Evolutionary conservation across 495 filamentous ascomycete species (phyloP).

Genomic region (Penicillium argentinense): DNA sequence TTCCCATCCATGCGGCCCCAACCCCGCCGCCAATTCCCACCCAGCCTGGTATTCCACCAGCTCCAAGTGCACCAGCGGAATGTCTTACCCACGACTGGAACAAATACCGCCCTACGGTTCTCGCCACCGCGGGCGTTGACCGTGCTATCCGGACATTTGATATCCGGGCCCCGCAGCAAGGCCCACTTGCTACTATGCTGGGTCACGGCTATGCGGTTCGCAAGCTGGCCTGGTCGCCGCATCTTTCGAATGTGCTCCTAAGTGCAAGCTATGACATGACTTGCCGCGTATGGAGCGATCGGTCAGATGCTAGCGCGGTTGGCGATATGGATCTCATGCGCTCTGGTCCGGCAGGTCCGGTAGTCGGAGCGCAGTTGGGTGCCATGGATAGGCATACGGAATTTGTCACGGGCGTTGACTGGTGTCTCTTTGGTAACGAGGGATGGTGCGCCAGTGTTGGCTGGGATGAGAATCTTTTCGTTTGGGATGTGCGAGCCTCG

Average conservation of each 20-base stretch:
- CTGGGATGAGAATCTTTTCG: slow-evolving; percentile 87
- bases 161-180: slow-evolving; percentile 68
- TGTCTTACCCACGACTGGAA: slow-evolving; percentile 98
- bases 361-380: slow-evolving; percentile 70
- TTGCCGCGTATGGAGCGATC: slow-evolving; percentile 86
- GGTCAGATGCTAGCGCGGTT: slow-evolving; percentile 51
- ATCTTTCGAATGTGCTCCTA: slow-evolving; percentile 79
- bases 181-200: slow-evolving; percentile 65
- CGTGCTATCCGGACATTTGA: slow-evolving; percentile 84
- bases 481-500: slow-evolving; percentile 81
- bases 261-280: slow-evolving; percentile 98
- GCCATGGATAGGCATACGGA: slow-evolving; percentile 91
- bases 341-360: slow-evolving; percentile 34
- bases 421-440: slow-evolving; percentile 93
- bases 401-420: slow-evolving; percentile 96
- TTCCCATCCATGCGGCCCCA: slow-evolving; percentile 72
- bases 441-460: slow-evolving; percentile 93
- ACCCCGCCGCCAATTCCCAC: slow-evolving; percentile 38
- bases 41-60: slow-evolving; percentile 32
- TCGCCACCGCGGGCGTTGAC: slow-evolving; percentile 92
- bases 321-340: slow-evolving; percentile 45
- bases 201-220: slow-evolving; percentile 93
- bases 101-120: slow-evolving; percentile 80
- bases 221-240: slow-evolving; percentile 85
- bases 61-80: slow-evolving; percentile 60